phyloP scores from a whole-genome alignment of 1,284 basidiomycete genomes.

The Cutaneotrichosporon mucoides region DNA sequence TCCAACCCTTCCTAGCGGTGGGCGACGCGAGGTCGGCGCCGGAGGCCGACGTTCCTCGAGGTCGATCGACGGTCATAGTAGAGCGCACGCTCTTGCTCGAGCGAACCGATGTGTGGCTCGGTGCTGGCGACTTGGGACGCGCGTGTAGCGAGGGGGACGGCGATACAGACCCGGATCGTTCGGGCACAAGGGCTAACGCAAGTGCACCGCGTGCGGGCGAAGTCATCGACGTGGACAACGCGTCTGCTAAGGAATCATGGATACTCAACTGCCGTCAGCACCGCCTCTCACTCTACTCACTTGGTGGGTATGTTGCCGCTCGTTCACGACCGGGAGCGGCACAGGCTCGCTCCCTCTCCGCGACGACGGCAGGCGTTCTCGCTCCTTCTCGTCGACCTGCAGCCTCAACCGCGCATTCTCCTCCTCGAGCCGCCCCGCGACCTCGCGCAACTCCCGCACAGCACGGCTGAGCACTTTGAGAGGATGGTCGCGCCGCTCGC shows the following conservation, averaged over 20 bases:
- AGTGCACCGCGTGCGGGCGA: slow-evolving; percentile 9
- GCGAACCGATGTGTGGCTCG: not conserved
- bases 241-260: slow-evolving; percentile 18
- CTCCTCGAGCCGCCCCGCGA: slow-evolving; percentile 26
- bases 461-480: slow-evolving; percentile 34
- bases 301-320: not conserved
- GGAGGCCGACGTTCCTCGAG: slow-evolving; percentile 1
- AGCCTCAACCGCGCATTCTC: slow-evolving; percentile 29
- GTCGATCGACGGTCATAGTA: not conserved
- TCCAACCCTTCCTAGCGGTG: not conserved
- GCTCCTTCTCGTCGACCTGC: not conserved
- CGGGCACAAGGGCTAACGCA: not conserved
- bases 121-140: slow-evolving; percentile 7
- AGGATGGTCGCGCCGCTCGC: slow-evolving; percentile 25
- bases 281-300: not conserved
- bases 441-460: slow-evolving; percentile 37
- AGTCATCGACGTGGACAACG: slow-evolving; percentile 13
- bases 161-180: not conserved
- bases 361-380: not conserved
- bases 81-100: not conserved
- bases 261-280: slow-evolving; percentile 7
- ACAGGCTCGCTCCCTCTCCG: not conserved
- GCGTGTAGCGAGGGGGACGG: not conserved
- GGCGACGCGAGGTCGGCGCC: not conserved
- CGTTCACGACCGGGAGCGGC: not conserved